Evolutionary conservation across 495 filamentous ascomycete species (phyloP), one percentile per base, ranked within the genome.

Genomic region (Xylaria acuta): DNA sequence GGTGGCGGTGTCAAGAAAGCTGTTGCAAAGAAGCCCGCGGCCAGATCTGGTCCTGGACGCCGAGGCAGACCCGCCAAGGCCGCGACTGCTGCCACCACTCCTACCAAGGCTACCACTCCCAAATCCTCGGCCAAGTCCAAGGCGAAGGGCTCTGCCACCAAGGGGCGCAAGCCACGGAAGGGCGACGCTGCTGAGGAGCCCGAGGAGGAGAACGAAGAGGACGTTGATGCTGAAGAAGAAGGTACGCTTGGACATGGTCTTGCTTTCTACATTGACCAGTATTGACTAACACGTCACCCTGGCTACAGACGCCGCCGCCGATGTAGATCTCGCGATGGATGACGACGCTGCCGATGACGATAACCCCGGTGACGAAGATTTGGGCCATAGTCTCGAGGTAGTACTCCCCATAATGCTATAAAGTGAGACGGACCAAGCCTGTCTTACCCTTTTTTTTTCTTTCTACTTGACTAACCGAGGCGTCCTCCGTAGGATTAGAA

Each of bases 21-120:
- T 0, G 53, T 68, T 3, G 54, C 74, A 25, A 72, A 72, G 16
- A 75, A 73, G 64, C 53, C 79, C 59, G 51, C 63, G 18, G 69
- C 72, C 45, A 75, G 34, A 45, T 68, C 68, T 69, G 58, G 69
- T 18, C 41, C 73, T 38, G 60, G 67, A 53, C 47, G 70, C 8
- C 82, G 82, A 6, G 82, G 82, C 34, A 77, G 82, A 11, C 82
- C 82, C 32, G 69, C 76, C 73, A 82, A 80, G 73, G 62, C 70
- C 27, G 58, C 72, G 18, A 72, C 54, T 40, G 67, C 54, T 34
- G 64, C 68, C 11, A 71, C 72, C 5, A 79, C 77, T 0, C 76
- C 79, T 8, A 76, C 72, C 58, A 80, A 78, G 75, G 72, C 77
- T 16, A 69, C 78, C 18, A 75, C 73, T 41, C 71, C 77, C 34